Base-by-base conservation (phyloP, 2,329 filamentous ascomycete species). In the Pestalotiopsis sp. region DNA sequence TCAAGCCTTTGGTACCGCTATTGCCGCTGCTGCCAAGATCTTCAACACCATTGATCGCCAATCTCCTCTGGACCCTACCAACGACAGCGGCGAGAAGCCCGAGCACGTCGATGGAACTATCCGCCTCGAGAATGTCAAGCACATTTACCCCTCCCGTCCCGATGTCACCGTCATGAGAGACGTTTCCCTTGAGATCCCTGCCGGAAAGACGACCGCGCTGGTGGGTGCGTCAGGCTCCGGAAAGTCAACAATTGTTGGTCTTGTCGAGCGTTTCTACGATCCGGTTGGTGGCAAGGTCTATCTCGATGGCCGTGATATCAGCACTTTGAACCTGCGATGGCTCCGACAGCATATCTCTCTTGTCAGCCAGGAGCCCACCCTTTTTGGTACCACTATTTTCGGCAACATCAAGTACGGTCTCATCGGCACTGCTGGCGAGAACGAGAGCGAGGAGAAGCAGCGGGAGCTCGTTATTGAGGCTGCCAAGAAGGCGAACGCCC, bases 211-310 rank as follows among this genome's bases (percentile, higher is more conserved):
- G 20, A 97, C 95, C 2, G 96, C 96, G 1, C 84, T 99, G 7
- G 96, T 99, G 5, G 96, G 96, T 68, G 93, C 95, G 0, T 98
- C 95, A 12, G 96, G 95, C 12, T 97, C 93, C 52, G 96, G 96
- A 62, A 99, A 98, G 82, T 95, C 92, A 75, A 98, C 96, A 0
- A 95, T 98, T 70, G 92, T 98, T 36, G 95, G 95, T 13, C 85
- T 99, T 23, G 90, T 98, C 1, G 95, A 98, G 81, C 90, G 96
- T 20, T 98, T 98, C 79, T 99, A 99, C 78, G 90, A 95, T 68
- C 95, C 95, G 0, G 93, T 98, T 41, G 88, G 88, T 38, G 96
- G 96, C 25, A 82, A 87, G 23, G 90, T 98, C 1, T 86, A 91
- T 69, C 84, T 99, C 12, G 96, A 98, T 77, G 95, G 93, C 7